These are phyloP conservation scores for Wallemia ichthyophaga DNA, from an alignment of 1,284 basidiomycete genomes.

Conservation along the genomic window DNA sequence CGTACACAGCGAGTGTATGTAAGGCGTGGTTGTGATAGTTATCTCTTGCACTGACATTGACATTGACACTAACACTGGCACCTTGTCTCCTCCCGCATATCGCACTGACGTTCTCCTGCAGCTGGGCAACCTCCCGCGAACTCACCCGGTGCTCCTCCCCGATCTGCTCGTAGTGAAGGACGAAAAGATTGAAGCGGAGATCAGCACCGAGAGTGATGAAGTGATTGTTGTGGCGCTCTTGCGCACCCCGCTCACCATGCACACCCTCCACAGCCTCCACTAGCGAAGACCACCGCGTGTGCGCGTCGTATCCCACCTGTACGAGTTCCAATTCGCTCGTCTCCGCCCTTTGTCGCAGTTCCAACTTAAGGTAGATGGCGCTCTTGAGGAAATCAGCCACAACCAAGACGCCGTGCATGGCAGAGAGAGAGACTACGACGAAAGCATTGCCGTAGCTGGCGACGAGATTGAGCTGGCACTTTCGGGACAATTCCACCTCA, in stretches of 20 bases:
- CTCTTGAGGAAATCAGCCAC: background rate
- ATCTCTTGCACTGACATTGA: no score
- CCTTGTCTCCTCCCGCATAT: no score
- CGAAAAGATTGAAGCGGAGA: background rate
- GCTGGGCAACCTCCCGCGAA: background rate
- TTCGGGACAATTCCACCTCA: no score
- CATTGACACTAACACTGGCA: no score
- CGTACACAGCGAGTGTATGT: background rate
- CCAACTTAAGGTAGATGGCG: background rate
- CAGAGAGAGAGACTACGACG: background rate
- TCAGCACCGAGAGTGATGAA: background rate
- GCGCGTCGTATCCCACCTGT: background rate
- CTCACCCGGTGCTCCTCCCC: background rate
- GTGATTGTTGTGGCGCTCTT: no score
- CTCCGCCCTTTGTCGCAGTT: no score
- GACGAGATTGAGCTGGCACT: no score
- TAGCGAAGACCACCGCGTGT: background rate
- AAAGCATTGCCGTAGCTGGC: background rate
- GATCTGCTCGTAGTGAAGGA: background rate
- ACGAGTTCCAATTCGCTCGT: no score
- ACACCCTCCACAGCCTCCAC: background rate
- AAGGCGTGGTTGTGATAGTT: no score
- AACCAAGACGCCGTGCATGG: background rate
- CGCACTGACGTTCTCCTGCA: background rate
- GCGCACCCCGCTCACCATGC: no score